Base-by-base conservation (phyloP, 2,329 filamentous ascomycete species). In the Xylaria sp. region DNA sequence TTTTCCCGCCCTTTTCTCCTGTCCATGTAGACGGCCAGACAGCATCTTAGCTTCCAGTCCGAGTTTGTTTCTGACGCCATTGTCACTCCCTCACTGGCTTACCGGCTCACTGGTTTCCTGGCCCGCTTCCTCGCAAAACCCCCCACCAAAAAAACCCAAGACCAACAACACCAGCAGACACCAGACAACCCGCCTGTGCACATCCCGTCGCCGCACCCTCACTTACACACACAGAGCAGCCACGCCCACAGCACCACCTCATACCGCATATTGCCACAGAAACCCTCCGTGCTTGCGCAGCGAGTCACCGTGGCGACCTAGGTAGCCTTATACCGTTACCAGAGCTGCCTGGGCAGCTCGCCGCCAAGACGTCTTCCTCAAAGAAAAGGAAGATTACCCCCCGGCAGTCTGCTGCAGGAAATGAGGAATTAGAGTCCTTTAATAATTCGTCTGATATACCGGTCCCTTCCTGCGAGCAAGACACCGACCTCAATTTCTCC, bases 321-420 rank as follows among this genome's bases (percentile, higher is more conserved):
- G n/a, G n/a, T n/a, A n/a, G 31, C 11, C 51, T 38, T 40, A 37
- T 54, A 33, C 40, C 55, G 31, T 61, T 43, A 69, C 73, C 72
- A 78, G 85, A 87, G 85, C 85, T 87, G 85, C 85, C 56, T 35
- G 76, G 76, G 87, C 86, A 88, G 87, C 87, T 89, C 87, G 79
- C 83, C 77, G 82, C 84, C 87, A 89, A 84, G 78, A 89, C 87
- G 87, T 89, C 87, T 87, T 89, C 86, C 81, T 83, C 80, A 84
- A 89, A 89, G 86, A 89, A 89, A 87, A 84, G 87, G 83, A 89
- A 86, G 84, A 84, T 89, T 73, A 81, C 80, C 61, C 66, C 78
- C 73, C 83, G 80, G 70, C 79, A 77, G 74, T 75, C 77, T 67
- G 75, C 77, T 69, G 15, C 63, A 25, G 55, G 75, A 76, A 74